Evolutionary conservation across 371 early-diverging fungal genomes (phyloP).

Genomic region (Syncephalastrum monosporum): DNA sequence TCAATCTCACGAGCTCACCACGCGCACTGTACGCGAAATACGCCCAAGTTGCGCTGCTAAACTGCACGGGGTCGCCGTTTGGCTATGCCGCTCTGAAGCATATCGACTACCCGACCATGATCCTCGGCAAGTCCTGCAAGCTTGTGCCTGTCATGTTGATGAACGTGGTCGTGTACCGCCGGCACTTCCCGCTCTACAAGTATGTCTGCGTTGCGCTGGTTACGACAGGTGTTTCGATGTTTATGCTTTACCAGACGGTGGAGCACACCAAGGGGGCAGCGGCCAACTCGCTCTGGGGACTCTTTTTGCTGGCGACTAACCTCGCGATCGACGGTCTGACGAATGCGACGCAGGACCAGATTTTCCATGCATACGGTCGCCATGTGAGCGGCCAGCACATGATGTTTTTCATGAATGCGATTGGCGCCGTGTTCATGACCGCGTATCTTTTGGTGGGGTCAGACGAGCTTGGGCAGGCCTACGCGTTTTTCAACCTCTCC

Average conservation of each 20-base stretch:
- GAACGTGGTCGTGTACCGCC: slow-evolving; percentile 89
- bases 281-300: slow-evolving; percentile 69
- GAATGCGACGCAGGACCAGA: slow-evolving; percentile 97
- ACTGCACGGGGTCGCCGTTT: slow-evolving; percentile 85
- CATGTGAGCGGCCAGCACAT: slow-evolving; percentile 84
- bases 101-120: slow-evolving; percentile 97
- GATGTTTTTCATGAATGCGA: slow-evolving; percentile 97
- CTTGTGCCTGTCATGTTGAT: slow-evolving; percentile 95
- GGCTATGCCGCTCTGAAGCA: slow-evolving; percentile 91
- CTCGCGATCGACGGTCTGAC: slow-evolving; percentile 92
- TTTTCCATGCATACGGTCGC: slow-evolving; percentile 73
- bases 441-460: slow-evolving; percentile 69
- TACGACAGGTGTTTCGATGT: slow-evolving; percentile 88
- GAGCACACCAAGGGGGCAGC: slow-evolving; percentile 43
- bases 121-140: slow-evolving; percentile 97
- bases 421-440: slow-evolving; percentile 71
- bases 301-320: slow-evolving; percentile 81
- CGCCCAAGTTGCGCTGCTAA: slow-evolving; percentile 74
- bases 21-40: slow-evolving; percentile 55
- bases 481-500: slow-evolving; percentile 72
- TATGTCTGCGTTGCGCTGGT: slow-evolving; percentile 84
- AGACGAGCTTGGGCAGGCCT: slow-evolving; percentile 76
- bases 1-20: slow-evolving; percentile 38
- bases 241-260: slow-evolving; percentile 84
- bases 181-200: slow-evolving; percentile 80